phyloP scores from a whole-genome alignment of 83 land plant genomes.

The Larix sibirica region DNA sequence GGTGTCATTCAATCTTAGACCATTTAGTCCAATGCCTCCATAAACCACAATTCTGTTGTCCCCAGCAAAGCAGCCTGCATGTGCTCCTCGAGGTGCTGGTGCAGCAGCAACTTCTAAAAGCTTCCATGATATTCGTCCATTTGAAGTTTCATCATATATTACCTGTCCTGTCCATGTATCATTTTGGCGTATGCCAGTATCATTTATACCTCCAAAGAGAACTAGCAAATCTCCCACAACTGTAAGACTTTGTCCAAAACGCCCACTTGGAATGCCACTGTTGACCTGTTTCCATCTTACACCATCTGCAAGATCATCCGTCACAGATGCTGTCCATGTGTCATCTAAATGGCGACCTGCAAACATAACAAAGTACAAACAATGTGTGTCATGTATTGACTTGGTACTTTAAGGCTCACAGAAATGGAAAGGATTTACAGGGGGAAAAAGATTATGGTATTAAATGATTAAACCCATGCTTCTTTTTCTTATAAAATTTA shows the following conservation, averaged over 20 bases:
- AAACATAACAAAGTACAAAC: not conserved
- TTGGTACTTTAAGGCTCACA: no score
- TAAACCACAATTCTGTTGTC: constrained; percentile 67
- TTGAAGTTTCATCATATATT: constrained; percentile 16
- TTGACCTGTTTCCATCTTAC: constrained; percentile 60
- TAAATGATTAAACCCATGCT: not conserved
- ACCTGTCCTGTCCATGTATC: constrained; percentile 86
- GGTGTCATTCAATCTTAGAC: constrained; percentile 76
- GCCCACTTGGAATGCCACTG: constrained; percentile 73
- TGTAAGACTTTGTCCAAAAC: constrained; percentile 90
- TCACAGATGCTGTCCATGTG: constrained; percentile 84
- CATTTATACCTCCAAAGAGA: constrained; percentile 95
- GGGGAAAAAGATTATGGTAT: not conserved
- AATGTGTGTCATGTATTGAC: no score
- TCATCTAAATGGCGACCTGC: constrained; percentile 95
- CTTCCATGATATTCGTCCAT: constrained; percentile 62
- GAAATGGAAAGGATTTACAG: no score
- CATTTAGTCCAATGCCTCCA: constrained; percentile 91
- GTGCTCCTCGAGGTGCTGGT: constrained; percentile 95
- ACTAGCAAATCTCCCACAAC: constrained; percentile 67
- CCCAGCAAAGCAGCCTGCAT: constrained; percentile 83
- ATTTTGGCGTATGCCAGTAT: constrained; percentile 80
- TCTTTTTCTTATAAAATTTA: not conserved
- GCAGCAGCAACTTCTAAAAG: constrained; percentile 58
- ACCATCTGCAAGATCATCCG: constrained; percentile 35